phyloP scores from a whole-genome alignment of 345 rosid species.

The Populus davidiana region DNA sequence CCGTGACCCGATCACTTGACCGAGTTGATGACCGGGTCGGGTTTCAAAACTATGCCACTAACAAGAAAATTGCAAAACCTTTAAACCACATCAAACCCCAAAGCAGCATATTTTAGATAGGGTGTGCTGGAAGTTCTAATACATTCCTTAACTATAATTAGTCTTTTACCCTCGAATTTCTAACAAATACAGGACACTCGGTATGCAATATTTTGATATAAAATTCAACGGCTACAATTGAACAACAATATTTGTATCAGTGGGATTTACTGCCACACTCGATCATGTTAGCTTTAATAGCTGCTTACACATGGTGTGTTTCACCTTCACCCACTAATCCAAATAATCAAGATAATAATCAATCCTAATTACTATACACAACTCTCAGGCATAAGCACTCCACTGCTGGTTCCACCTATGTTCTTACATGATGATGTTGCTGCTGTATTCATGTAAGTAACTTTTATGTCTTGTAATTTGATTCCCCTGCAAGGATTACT shows the following conservation, averaged over 20 bases:
- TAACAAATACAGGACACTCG: no score
- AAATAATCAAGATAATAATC: neutral
- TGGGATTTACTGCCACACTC: neutral
- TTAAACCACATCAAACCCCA: no score
- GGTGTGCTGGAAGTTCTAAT: accelerated
- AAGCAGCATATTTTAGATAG: no score
- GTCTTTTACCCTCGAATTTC: accelerated
- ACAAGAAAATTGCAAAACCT: no score
- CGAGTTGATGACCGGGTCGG: no score
- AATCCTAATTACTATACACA: slow-evolving; percentile 17
- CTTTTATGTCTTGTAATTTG: slow-evolving; percentile 32
- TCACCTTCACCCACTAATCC: neutral
- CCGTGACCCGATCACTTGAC: no score
- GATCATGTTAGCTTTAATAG: neutral
- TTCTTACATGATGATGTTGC: slow-evolving; percentile 34
- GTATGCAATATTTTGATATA: no score
- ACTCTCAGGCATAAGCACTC: slow-evolving; percentile 27
- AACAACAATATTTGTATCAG: neutral
- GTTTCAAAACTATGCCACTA: no score
- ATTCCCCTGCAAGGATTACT: slow-evolving; percentile 34
- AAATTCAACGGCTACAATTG: neutral
- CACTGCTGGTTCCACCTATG: slow-evolving; percentile 25
- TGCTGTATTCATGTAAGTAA: slow-evolving; percentile 26
- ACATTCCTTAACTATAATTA: accelerated
- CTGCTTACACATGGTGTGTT: neutral